These are phyloP conservation scores for Stephanodiscus triporus DNA, from an alignment of 108 stramenopile species.

Conservation along the genomic window DNA sequence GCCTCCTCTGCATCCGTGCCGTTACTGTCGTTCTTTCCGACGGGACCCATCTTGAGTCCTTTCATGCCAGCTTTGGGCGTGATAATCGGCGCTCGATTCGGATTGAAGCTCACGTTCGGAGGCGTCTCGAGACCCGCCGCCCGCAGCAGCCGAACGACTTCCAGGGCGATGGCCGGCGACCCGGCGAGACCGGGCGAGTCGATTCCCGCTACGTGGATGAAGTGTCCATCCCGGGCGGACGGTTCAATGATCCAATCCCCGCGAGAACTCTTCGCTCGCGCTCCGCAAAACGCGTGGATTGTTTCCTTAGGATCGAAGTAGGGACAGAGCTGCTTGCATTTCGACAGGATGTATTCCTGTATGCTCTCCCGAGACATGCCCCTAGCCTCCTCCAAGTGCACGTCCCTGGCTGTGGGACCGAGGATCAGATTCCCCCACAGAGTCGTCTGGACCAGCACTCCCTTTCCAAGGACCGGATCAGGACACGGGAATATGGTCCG, in stretches of 20 bases:
- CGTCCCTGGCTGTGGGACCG: conserved; percentile 80
- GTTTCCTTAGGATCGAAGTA: conserved; percentile 72
- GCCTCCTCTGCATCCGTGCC: conserved; percentile 54
- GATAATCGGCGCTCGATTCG: conserved; percentile 79
- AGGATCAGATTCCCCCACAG: conserved; percentile 84
- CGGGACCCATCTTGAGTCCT: conserved; percentile 70
- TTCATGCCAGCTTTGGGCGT: conserved; percentile 71
- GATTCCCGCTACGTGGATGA: conserved; percentile 73
- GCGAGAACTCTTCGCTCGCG: conserved; percentile 66
- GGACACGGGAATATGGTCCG: conserved; percentile 82
- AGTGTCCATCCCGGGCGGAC: conserved; percentile 12
- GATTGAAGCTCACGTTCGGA: conserved; percentile 66
- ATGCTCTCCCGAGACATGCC: conserved; percentile 55
- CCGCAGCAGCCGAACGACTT: conserved; percentile 66
- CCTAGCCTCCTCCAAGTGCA: conserved; percentile 52
- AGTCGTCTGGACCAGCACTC: conserved; percentile 82
- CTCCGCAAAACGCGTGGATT: conserved; percentile 78
- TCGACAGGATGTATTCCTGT: conserved; percentile 77
- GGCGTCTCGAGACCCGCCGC: conserved; percentile 56
- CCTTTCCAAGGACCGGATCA: conserved; percentile 81
- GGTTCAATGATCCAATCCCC: conserved; percentile 89
- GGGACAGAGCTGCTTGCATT: conserved; percentile 73
- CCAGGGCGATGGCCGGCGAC: conserved; percentile 78
- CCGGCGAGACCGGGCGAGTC: conserved; percentile 82
- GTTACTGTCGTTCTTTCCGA: conserved; percentile 70